Conservation (phyloP, 805 yeast genomes). For the Metschnikowia anglica region DNA sequence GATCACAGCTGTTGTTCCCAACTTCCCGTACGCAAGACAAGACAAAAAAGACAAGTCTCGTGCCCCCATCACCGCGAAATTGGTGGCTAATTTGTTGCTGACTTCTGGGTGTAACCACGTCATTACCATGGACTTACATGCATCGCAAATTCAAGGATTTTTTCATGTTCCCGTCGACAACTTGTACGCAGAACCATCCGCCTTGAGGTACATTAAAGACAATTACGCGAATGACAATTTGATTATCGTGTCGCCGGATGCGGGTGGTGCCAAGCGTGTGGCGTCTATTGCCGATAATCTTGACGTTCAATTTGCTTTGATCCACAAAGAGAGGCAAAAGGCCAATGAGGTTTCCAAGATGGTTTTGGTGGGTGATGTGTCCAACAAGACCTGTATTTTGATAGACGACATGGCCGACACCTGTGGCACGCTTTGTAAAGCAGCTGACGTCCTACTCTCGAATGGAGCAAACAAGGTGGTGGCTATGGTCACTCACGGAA, state of each 20-base stretch:
- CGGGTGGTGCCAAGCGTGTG: conserved; percentile 98
- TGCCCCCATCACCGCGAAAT: conserved; percentile 94
- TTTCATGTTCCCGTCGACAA: conserved; percentile 95
- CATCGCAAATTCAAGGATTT: conserved; percentile 97
- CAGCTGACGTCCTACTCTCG: conserved; percentile 79
- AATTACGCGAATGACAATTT: conserved; percentile 52
- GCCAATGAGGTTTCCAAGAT: conserved; percentile 93
- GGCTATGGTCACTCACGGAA: conserved; percentile 95
- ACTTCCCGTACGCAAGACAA: conserved; percentile 96
- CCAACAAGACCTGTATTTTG: conserved; percentile 74
- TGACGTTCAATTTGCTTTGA: conserved; percentile 90
- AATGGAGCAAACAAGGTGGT: conserved; percentile 83
- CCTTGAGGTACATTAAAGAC: conserved; percentile 74
- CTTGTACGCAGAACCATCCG: conserved; percentile 91
- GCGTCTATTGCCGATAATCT: conserved; percentile 90
- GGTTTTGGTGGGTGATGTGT: conserved; percentile 96
- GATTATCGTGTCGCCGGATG: conserved; percentile 92
- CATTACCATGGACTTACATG: conserved; percentile 95
- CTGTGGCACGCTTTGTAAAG: conserved; percentile 94
- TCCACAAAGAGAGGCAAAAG: conserved; percentile 92
- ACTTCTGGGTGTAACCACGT: conserved; percentile 96
- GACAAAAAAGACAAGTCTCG: conserved; percentile 95
- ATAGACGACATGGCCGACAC: conserved; percentile 99
- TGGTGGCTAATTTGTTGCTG: conserved; percentile 85
- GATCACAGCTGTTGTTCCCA: conserved; percentile 92